phyloP scores from a whole-genome alignment of 2,329 filamentous ascomycete species.

The Dryadomyces quercivorus region DNA sequence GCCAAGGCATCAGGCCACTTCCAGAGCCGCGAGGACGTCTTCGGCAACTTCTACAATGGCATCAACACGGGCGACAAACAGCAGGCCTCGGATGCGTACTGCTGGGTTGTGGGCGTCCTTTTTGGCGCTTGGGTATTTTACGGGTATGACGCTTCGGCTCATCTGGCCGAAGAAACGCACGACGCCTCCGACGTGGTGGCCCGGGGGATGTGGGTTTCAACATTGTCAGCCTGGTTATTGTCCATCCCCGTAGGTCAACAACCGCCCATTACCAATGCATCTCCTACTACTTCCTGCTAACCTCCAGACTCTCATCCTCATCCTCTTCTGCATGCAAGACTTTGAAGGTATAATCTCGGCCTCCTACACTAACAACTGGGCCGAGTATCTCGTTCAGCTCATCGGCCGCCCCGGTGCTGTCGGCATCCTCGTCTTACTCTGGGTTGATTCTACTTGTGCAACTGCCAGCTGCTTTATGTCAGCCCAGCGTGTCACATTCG shows the following conservation, averaged over 20 bases:
- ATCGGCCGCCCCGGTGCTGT: constrained; percentile 22
- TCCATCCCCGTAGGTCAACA: constrained; percentile 18
- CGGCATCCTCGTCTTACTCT: constrained; percentile 22
- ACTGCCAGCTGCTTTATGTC: constrained; percentile 25
- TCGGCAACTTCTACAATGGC: constrained; percentile 25
- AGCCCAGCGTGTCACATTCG: constrained; percentile 26
- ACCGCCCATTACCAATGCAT: no score
- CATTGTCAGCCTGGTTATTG: constrained; percentile 22
- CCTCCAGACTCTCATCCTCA: constrained; percentile 19
- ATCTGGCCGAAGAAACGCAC: constrained; percentile 25
- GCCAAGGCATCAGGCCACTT: constrained; percentile 21
- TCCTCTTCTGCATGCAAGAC: constrained; percentile 28
- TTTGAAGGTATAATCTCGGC: constrained; percentile 24
- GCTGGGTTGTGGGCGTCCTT: constrained; percentile 23
- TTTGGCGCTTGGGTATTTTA: constrained; percentile 25
- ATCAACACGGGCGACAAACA: constrained; percentile 22
- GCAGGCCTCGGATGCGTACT: constrained; percentile 23
- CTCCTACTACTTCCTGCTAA: no score
- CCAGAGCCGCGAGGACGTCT: constrained; percentile 19
- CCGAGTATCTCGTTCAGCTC: constrained; percentile 25
- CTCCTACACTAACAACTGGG: constrained; percentile 25
- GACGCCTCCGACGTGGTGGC: constrained; percentile 23
- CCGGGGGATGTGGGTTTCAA: constrained; percentile 25
- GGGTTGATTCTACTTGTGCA: constrained; percentile 24
- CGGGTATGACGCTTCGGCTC: constrained; percentile 23